Percentiles rank a stretch among this genome's conserved stretches.
phyloP scores from a whole-genome alignment of 202 grass and related monocot species.

The Setaria viridis region DNA sequence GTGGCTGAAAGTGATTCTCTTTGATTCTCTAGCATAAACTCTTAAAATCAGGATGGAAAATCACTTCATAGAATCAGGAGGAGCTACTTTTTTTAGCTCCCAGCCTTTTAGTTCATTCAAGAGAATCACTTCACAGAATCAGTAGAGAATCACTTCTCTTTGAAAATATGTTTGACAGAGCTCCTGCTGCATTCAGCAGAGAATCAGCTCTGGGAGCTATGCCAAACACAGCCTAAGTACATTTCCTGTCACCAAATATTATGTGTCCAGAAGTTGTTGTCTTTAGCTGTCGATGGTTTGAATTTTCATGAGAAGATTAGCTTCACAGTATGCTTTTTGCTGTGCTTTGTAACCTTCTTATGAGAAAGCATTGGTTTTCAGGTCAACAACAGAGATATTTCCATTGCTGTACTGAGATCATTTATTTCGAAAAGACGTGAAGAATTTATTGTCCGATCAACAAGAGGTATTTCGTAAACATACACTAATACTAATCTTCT shows the following conservation, averaged over 20 bases:
- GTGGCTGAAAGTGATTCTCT: too few species aligned
- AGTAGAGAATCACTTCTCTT: too few species aligned
- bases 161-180: too few species aligned
- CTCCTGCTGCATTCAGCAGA: too few species aligned
- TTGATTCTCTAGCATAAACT: too few species aligned
- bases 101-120: too few species aligned
- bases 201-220: too few species aligned
- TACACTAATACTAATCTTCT: neutral
- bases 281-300: neutral
- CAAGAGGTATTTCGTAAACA: conserved; percentile 32
- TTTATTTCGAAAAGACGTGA: conserved; percentile 56
- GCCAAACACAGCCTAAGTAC: too few species aligned
- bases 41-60: too few species aligned
- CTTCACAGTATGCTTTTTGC: neutral
- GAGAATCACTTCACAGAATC: too few species aligned
- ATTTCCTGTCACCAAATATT: neutral
- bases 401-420: conserved; percentile 60
- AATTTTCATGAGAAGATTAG: neutral
- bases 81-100: too few species aligned
- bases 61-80: too few species aligned
- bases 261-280: neutral
- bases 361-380: conserved; percentile 21
- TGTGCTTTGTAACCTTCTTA: conserved; percentile 9
- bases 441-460: conserved; percentile 42
- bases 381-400: conserved; percentile 70